Base-by-base conservation (phyloP, 2,329 filamentous ascomycete genomes). In the Penicillium digitatum region DNA sequence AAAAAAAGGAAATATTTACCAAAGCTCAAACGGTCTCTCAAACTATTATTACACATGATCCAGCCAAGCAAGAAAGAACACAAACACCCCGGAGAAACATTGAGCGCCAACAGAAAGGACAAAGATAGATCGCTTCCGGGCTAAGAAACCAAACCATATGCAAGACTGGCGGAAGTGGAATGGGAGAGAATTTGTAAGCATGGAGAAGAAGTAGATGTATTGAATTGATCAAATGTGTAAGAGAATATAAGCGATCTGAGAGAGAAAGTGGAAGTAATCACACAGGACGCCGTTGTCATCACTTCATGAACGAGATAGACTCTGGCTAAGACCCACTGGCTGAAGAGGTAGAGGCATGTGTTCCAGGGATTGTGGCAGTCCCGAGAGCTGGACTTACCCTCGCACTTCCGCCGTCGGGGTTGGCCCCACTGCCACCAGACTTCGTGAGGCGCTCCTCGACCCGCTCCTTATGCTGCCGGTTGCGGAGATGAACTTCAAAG, bases 401-500 rank as follows among this genome's bases (percentile, higher is more conserved):
- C 26, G 56, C 58, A 18, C 60, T 64, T 34, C 44, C 45, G 22
- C 48, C 56, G 26, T 46, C 43, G 26, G 39, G 24, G 16, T 42
- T 26, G 29, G 43, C 31, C 35, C 55, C 54, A 47, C 53, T 31
- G 37, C 56, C 49, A 26, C 52, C 60, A 34, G 35, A 56, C 53
- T 72, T 73, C 5, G 68, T 69, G 18, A 79, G 63, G 22, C 79
- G 74, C 51, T 76, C 74, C 58, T 86, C 82, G 10, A 92, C 89
- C 64, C 82, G 83, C 62, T 89, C 85, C 65, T 87, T 83, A 72
- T 99, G 94, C 49, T 82, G 79, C 40, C 88, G 84, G 73, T 96
- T 96, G 73, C 87, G 89, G 46, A 97, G 79, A 76, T 99, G 94
- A 1, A 95, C 85, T 74, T 96, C 90, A 60, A 99, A 99, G 69